Evolutionary conservation across 140 eudicot genomes (phyloP), one percentile per base, ranked within the genome.

Genomic region (Stevia rebaudiana): DNA sequence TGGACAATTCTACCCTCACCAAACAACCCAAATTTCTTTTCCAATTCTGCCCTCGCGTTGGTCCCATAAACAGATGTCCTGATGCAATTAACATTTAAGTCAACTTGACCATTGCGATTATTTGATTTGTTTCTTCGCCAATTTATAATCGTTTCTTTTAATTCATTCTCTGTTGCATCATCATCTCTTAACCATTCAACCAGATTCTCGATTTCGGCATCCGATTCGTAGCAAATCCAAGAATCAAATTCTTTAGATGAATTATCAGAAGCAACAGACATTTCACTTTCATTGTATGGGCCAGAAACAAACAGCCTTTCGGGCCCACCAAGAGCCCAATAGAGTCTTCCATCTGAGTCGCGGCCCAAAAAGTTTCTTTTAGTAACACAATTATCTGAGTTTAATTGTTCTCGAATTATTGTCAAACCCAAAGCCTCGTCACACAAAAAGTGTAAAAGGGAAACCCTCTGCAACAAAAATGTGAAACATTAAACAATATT

Each of bases 151-250:
- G 83, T 66, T 63, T 83, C 95, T 69, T 70, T 85, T 30, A 94
- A 61, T 65, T 86, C 86, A 55, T 70, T 86, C 70, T 94, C 99
- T 69, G 74, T 81, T 47, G 66, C 77, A 67, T 83, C 84, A 15
- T 55, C 49, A 21, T 84, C 85, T 23, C 64, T 75, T 76, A 94
- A 72, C 94, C 97, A 94, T 55, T 71, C 68, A 71, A 88, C 36
- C 1, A 94, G 79, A 73, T 69, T 75, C 54, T 61, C 75, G 16
- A 86, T 65, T 74, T 89, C 99, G 39, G 69, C 48, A 51, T 84
- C 86, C n/a, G 94, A 83, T 65, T 80, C 82, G 67, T 85, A 94
- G 65, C 73, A 81, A 70, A 68, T 63, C 99, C 99, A 94, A 19
- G 79, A 70, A 73, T 75, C 66, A 54, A 75, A 50, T 44, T 74